A percentile compares a stretch with the other conserved stretches of the same genome.
Conservation (phyloP, 805 yeast genomes). For the Starmerella sp. region DNA sequence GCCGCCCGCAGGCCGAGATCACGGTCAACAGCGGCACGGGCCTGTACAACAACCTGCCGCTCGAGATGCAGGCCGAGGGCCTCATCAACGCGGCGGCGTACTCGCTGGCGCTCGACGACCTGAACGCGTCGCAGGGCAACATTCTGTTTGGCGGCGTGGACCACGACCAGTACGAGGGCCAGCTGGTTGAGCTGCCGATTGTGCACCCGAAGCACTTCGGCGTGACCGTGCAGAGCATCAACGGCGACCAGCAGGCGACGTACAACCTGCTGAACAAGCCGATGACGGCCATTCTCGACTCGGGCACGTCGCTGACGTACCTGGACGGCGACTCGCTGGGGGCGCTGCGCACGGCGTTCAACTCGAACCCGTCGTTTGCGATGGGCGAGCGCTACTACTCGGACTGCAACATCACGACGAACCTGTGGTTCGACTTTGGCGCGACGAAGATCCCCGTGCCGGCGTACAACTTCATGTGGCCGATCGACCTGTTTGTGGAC, state of each 20-base stretch:
- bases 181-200: conserved; percentile 31
- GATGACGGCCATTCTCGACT: conserved; percentile 37
- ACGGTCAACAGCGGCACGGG: conserved; percentile 20
- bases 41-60: conserved; percentile 55
- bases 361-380: conserved; percentile 31
- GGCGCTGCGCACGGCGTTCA: conserved; percentile 30
- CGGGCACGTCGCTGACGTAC: conserved; percentile 46
- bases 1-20: conserved; percentile 45
- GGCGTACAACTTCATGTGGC: conserved; percentile 30
- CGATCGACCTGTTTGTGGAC: conserved; percentile 27
- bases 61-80: conserved; percentile 48
- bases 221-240: conserved; percentile 24
- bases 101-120: conserved; percentile 48
- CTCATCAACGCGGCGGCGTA: conserved; percentile 47
- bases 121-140: conserved; percentile 36
- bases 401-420: conserved; percentile 29
- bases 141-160: conserved; percentile 50
- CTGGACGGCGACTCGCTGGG: conserved; percentile 33
- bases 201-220: conserved; percentile 30
- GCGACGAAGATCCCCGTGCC: conserved; percentile 24
- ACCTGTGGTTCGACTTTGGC: conserved; percentile 27
- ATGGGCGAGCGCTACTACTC: conserved; percentile 30
- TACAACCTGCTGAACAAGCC: conserved; percentile 22
- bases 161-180: conserved; percentile 38
- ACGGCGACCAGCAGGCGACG: conserved; percentile 23